Evolutionary conservation across 805 yeast genomes (phyloP), one percentile per base, ranked within the genome.

Genomic region (Sugiyamaella lignohabitans): DNA sequence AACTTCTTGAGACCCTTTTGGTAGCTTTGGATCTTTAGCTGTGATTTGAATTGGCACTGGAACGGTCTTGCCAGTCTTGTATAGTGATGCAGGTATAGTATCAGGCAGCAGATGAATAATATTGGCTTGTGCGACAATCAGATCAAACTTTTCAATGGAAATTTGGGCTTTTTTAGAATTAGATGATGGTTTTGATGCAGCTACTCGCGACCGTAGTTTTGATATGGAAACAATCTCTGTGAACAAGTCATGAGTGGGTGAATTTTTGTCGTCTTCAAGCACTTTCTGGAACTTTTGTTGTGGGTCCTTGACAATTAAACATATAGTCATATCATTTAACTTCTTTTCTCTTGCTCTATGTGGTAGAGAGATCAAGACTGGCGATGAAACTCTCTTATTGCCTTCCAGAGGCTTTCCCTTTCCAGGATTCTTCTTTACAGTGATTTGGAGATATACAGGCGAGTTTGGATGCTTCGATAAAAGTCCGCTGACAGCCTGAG

Each of bases 251-350:
- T 79, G 78, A 0, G 88, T 80, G 1, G 75, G 71, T 1, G 78
- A 68, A 16, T 71, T 77, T 2, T 35, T 35, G 48, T 73, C 72
- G 23, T 64, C 66, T 4, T 71, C 67, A 3, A 84, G 60, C 3
- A 72, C 69, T 8, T 68, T 69, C 30, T 79, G 68, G 56, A 78
- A 84, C 4, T 71, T 69, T 3, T 75, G 68, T 3, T 82, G 75
- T 1, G 91, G 89, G 58, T 86, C 93, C 53, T 82, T 84, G 5
- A 91, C 82, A 11, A 87, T 72, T 17, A 87, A 67, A 32, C 53
- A 47, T 17, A 52, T 51, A 16, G 48, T 45, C 35, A 44, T 50
- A 16, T 46, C 48, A 14, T 49, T 35, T n/a, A 51, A 40, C 39
- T 50, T 49, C 29, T 50, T 47, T 24, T 47, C 27, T 23, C 50